Base-by-base conservation (phyloP, 495 filamentous ascomycete species). In the Glonium stellatum region DNA sequence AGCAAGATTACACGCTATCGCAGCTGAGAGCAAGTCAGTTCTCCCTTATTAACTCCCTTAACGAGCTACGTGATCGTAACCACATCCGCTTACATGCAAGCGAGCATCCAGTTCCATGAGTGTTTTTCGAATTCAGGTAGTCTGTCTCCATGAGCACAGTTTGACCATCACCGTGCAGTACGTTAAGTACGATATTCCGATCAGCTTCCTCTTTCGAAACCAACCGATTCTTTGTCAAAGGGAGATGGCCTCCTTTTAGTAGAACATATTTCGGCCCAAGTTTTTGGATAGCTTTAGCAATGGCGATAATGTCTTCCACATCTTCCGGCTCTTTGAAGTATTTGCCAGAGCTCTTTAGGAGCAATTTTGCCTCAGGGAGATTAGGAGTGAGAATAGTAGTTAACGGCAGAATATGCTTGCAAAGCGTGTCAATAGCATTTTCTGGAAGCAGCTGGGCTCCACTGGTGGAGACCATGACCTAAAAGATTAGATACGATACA, bases 91-190 rank as follows among this genome's bases (percentile, higher is more conserved):
- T 69, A 86, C 87, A 96, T 54, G 93, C 93, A 55, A 98, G 81
- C 13, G 90, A 93, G 67, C 93, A 98, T 19, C 93, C 93, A 6
- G 93, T 98, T 2, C 93, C 93, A 72, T 98, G 93, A 1, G 93
- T 98, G 62, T 93, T 91, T 60, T 78, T 86, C 5, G 86, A 87
- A 1, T 79, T 70, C 22, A 87, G 73, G 67, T 85, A 96, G 1
- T 77, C 77, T 9, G 79, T 87, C 71, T 91, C 82, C 44, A 93
- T 79, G 25, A 83, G 73, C 0, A 80, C 77, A 0, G 74, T 64
- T 18, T 80, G 62, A 0, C 74, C 75, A 3, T 81, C 79, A 37
- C 90, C 84, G 60, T 80, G 80, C 1, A 96, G 77, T 25, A 95
- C 78, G 70, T 97, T 86, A 25, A 95, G 75, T 1, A 96, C 82